Evolutionary conservation across 2,329 filamentous ascomycete species (phyloP).

Genomic region (Alternaria longipes): DNA sequence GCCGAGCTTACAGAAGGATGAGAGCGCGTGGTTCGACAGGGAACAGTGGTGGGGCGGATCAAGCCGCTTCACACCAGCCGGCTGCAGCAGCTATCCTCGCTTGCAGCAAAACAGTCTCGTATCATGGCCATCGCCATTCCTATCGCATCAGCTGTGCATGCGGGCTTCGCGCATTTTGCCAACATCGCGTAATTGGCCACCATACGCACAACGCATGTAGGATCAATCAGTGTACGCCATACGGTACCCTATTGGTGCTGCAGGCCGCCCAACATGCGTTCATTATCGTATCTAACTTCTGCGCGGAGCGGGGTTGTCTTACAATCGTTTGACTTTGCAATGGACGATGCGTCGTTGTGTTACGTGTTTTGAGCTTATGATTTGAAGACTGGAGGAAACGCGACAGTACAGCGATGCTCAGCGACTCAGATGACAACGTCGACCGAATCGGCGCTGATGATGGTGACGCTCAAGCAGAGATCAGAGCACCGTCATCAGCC

Average conservation of each 20-base stretch:
- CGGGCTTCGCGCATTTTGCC: neutral
- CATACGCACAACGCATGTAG: neutral
- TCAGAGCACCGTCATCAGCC: neutral
- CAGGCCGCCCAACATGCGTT: neutral
- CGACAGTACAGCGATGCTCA: neutral
- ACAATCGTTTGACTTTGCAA: neutral
- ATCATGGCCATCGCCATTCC: neutral
- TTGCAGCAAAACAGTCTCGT: neutral
- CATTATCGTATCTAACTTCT: neutral
- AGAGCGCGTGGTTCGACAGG: neutral
- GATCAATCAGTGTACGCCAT: too few species aligned
- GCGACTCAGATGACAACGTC: neutral
- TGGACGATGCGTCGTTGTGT: neutral
- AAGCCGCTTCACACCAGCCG: neutral
- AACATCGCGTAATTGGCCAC: neutral
- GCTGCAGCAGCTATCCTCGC: neutral
- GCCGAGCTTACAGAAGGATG: neutral
- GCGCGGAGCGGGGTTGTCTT: neutral
- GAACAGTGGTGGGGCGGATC: neutral
- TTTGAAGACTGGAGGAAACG: neutral
- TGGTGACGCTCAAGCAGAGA: neutral
- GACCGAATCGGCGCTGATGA: neutral
- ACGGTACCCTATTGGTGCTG: neutral
- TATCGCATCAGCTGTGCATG: constrained; percentile 3
- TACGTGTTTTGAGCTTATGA: neutral